Base-by-base conservation (phyloP, 108 stramenopile genomes). In the Ochromonas danica region DNA sequence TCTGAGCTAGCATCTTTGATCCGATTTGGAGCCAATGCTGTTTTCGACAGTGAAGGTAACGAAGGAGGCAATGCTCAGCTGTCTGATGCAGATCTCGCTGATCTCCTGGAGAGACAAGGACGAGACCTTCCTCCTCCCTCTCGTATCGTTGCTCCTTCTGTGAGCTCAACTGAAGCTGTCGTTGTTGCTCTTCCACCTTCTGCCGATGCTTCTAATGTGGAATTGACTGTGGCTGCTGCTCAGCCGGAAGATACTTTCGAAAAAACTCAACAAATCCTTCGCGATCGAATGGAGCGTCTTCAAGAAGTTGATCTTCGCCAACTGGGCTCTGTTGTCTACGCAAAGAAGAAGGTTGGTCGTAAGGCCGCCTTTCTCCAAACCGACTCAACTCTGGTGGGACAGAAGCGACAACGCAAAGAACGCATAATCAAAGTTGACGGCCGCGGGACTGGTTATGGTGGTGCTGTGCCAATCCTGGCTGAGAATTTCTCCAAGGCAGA, bases 1-100 rank as follows among this genome's bases (percentile, higher is more conserved):
- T 43, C 42, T 2, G 84, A 86, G 81, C 78, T 86, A 61, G 84
- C 81, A 0, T 79, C 78, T 39, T 57, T 86, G 63, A 86, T 86
- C 41, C 77, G 84, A 17, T 78, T 82, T 40, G 85, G 85, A 25
- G 84, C 84, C 0, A 81, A 81, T 3, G 85, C 85, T 0, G 28
- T 86, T 14, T 57, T 86, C 60, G 63, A 86, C 25, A 62, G 67
- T 0, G 72, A 71, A 70, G 39, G 65, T 25, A 36, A 67, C 31
- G 63, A 67, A 35, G 10, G 1, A 28, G 67, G 14, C 40, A 43
- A 38, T 27, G 67, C 62, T 0, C 78, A 82, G 25, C 17, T 83
- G 30, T 83, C 83, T 25, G 85, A 85, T 14, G 81, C 38, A 33
- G 83, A 84, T 6, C 61, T 85, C 36, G 85, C 83, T 42, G 42